phyloP scores from a whole-genome alignment of 768 basidiomycete genomes.

The Suillus spraguei region DNA sequence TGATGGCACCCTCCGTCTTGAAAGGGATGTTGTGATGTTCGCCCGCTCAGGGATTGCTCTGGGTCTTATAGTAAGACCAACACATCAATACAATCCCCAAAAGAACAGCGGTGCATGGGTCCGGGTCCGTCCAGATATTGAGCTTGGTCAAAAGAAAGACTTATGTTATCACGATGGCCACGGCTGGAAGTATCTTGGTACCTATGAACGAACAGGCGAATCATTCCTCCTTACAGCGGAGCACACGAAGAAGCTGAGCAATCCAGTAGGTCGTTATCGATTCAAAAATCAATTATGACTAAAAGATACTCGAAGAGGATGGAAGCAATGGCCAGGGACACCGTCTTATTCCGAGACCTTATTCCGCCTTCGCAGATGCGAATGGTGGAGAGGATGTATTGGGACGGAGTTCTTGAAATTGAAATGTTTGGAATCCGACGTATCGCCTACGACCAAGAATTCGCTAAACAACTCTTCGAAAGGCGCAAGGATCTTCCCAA shows the following conservation, averaged over 20 bases:
- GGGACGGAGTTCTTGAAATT: constrained; percentile 29
- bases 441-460: constrained; percentile 19
- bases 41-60: constrained; percentile 23
- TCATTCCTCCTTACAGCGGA: constrained; percentile 19
- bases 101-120: constrained; percentile 20
- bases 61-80: constrained; percentile 28
- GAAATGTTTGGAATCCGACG: constrained; percentile 29
- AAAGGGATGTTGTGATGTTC: constrained; percentile 21
- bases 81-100: constrained; percentile 30
- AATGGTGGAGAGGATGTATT: constrained; percentile 32
- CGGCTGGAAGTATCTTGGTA: constrained; percentile 24
- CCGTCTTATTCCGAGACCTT: constrained; percentile 24
- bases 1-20: background rate
- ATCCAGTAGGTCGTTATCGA: constrained; percentile 12
- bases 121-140: constrained; percentile 15
- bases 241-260: constrained; percentile 16
- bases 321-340: constrained; percentile 16
- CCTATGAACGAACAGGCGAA: constrained; percentile 26
- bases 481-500: constrained; percentile 3
- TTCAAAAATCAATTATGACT: constrained; percentile 4
- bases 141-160: constrained; percentile 21
- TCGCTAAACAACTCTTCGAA: constrained; percentile 19
- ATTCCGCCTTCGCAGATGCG: constrained; percentile 25
- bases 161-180: constrained; percentile 17
- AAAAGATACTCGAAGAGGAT: constrained; percentile 21